phyloP scores from a whole-genome alignment of 352 stramenopile species.

The Pythium dissimile region DNA sequence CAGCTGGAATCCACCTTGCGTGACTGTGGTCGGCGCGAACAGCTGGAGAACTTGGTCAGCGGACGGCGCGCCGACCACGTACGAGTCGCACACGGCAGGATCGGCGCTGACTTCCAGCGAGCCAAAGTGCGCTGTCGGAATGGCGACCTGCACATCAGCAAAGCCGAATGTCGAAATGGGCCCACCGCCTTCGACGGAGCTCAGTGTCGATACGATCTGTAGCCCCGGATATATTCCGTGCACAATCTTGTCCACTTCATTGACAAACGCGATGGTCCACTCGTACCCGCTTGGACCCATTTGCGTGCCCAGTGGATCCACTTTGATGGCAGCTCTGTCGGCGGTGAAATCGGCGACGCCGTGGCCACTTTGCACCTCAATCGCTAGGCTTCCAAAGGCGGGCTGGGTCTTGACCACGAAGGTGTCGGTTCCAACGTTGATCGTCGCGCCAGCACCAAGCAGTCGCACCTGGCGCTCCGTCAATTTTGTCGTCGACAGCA shows the following conservation, averaged over 20 bases:
- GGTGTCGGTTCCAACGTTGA: conserved; percentile 27
- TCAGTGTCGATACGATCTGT: conserved; percentile 45
- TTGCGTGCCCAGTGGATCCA: conserved; percentile 38
- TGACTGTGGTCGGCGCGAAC: conserved; percentile 63
- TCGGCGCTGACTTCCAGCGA: conserved; percentile 60
- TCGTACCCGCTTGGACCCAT: conserved; percentile 51
- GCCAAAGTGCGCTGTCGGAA: conserved; percentile 38
- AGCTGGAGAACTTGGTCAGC: conserved; percentile 65
- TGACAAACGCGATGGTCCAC: conserved; percentile 67
- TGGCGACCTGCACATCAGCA: conserved; percentile 20
- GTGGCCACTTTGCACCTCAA: conserved; percentile 44
- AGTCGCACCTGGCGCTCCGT: conserved; percentile 30
- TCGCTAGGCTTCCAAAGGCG: conserved; percentile 22
- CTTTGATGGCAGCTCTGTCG: conserved; percentile 31
- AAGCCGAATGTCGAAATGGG: conserved; percentile 27
- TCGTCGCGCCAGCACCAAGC: conserved; percentile 30
- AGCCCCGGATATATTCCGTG: conserved; percentile 41
- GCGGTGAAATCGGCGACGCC: conserved; percentile 27
- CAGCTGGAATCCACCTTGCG: conserved; percentile 47
- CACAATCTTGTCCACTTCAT: conserved; percentile 32
- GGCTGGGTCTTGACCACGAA: conserved; percentile 52
- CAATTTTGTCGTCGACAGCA: conserved; percentile 40
- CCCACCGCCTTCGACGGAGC: conserved; percentile 35
- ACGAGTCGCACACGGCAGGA: conserved; percentile 48
- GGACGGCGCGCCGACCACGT: conserved; percentile 56